Evolutionary conservation across 768 basidiomycete genomes (phyloP), one percentile per base, ranked within the genome.

Genomic region (Panaeolus papilionaceus): DNA sequence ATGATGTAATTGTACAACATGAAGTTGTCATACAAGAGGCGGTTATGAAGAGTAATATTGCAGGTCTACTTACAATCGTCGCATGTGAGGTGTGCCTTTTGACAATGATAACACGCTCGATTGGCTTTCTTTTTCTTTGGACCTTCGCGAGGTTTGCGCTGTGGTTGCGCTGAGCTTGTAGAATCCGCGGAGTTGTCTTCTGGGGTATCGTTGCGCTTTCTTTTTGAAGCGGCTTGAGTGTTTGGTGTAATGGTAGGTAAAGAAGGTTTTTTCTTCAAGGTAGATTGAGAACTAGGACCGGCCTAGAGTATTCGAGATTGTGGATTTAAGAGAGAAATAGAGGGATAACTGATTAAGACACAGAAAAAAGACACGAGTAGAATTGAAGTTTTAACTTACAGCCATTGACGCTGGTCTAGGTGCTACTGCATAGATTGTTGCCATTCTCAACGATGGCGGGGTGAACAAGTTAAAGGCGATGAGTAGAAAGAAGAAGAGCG

Each of bases 11-110:
- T 11, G 63, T 44, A 64, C 67, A 67, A 67, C 42, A 61, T 67
- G 63, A 65, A 66, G 14, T 28, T 62, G 62, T 66, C 64, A 38
- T 64, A 62, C 49, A 68, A 28, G 61, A 70, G 45, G 45, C 63
- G 67, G 76, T 47, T 8, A 38, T 38, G 62, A 40, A 6, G 39
- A 62, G 47, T 62, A 51, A 40, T 12, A 44, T 33, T 2, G n/a
- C 45, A 9, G 20, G 61, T 62, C 72, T 42, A 88, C 93, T 77
- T 75, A 98, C 97, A 89, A 75, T 98, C 97, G 78, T 99, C 96
- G 78, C 97, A 99, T n/a, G 97, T 99, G 71, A 99, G 83, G 79
- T 99, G 97, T 2, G 96, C 95, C 78, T 95, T 97, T 80, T 98
- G 96, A 78, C 97, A 99, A 72, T 95, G 93, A 69, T 93, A 91